Percentiles rank a stretch among this genome's conserved stretches.
These are phyloP conservation scores for Copromyces sp. DNA, from an alignment of 495 filamentous ascomycete species.

Conservation along the genomic window DNA sequence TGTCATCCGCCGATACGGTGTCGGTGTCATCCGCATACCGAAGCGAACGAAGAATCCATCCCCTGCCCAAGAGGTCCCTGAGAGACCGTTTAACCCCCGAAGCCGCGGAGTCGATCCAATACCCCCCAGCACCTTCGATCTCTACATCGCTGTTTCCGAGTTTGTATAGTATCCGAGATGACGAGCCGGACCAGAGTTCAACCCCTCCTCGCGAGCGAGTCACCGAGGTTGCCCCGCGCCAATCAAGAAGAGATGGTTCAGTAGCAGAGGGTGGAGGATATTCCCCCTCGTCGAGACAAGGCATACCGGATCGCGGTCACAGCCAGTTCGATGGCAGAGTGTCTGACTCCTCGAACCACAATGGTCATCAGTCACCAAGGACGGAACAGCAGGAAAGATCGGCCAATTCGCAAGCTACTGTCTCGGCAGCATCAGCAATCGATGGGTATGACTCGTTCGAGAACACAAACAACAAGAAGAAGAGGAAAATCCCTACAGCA, in stretches of 20 bases:
- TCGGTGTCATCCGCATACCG: conserved; percentile 58
- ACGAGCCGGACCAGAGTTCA: conserved; percentile 16
- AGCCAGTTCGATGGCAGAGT: background rate
- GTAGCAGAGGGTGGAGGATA: conserved; percentile 32
- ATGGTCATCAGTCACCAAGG: conserved; percentile 16
- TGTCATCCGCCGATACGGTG: conserved; percentile 56
- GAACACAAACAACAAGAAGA: conserved; percentile 99
- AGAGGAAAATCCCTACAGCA: conserved; percentile 92
- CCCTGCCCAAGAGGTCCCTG: conserved; percentile 77
- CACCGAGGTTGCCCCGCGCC: conserved; percentile 17
- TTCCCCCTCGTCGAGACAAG: conserved; percentile 1
- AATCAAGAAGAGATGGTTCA: conserved; percentile 18
- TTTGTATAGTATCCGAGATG: conserved; percentile 43
- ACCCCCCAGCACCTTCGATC: conserved; percentile 58
- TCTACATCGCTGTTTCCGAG: conserved; percentile 67
- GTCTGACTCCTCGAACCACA: conserved; percentile 16
- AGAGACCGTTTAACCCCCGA: conserved; percentile 78
- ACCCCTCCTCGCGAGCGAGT: conserved; percentile 11
- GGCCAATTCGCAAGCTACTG: conserved; percentile 33
- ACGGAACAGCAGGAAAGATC: conserved; percentile 26
- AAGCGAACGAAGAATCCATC: conserved; percentile 75
- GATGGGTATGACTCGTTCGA: conserved; percentile 97
- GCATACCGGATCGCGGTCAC: conserved; percentile 11
- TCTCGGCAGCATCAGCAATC: conserved; percentile 45
- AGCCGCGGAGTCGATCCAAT: conserved; percentile 71